Evolutionary conservation across 768 basidiomycete genomes (phyloP), one percentile per base, ranked within the genome.

Genomic region (Suillus variegatus): DNA sequence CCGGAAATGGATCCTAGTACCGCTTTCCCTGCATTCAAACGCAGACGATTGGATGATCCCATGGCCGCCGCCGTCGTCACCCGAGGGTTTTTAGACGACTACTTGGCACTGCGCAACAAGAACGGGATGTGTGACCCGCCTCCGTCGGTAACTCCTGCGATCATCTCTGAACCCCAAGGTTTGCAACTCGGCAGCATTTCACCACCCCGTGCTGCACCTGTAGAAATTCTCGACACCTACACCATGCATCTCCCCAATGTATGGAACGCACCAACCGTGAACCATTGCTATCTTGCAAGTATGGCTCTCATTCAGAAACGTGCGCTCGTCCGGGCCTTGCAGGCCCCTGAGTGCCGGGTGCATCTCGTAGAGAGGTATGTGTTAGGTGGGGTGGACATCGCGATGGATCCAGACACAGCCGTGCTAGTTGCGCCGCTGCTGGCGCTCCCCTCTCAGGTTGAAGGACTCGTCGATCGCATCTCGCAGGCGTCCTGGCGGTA

Each of bases 261-360:
- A 16, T 71, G 76, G 74, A 58, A 61, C 14, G 65, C 68, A 41
- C 80, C 83, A n/a, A 61, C 65, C 14, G 72, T 71, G 22, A 54
- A 71, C 20, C 91, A 93, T 72, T 83, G 81, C 35, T 94, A 93
- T 71, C 79, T 94, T 76, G 86, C 85, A 18, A 93, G 90, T 36
- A 73, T 93, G 66, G 80, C 86, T 36, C 67, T 92, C 22, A 80
- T 93, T 8, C 92, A 93, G 73, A 89, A 88, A 67, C 88, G 85
- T 60, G 81, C 80, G 22, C 77, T 94, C 3, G 82, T 89, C 47
- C 82, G 81, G 4, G 75, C 79, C 13, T 80, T 94, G 32, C 77
- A 79, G 20, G 79, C 81, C 13, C 71, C 69, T 16, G 70, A 77
- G 14, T 86, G 82, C 66, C 75, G 76, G 13, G 77, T 92, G 28